Conservation (phyloP, 352 stramenopile species). For the Pythium folliculosum region DNA sequence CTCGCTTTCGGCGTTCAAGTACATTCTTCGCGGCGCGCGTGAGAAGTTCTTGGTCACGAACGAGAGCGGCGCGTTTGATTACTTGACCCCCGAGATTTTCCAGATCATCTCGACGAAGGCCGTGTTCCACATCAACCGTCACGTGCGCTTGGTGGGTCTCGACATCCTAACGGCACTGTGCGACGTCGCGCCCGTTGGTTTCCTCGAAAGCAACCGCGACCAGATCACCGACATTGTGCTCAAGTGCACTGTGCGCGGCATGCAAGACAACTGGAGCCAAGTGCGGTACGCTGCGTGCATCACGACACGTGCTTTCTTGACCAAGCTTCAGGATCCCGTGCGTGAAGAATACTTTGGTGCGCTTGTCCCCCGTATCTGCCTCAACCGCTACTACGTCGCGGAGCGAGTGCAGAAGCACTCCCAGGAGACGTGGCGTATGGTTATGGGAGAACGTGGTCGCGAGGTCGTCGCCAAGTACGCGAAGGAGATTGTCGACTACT, state of each 20-base stretch:
- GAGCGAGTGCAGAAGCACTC: constrained; percentile 96
- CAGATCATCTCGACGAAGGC: constrained; percentile 75
- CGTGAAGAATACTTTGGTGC: constrained; percentile 65
- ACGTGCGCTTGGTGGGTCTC: constrained; percentile 90
- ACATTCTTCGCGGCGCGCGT: constrained; percentile 80
- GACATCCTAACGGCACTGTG: constrained; percentile 81
- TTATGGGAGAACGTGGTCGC: constrained; percentile 85
- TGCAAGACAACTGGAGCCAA: constrained; percentile 98
- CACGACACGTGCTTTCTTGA: constrained; percentile 85
- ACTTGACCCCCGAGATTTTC: constrained; percentile 65
- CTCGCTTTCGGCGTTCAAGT: constrained; percentile 86
- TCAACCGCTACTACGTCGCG: constrained; percentile 97
- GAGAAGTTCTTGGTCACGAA: constrained; percentile 55
- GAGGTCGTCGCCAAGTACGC: constrained; percentile 87
- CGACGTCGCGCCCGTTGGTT: constrained; percentile 45
- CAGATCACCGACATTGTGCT: constrained; percentile 47
- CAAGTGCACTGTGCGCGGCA: constrained; percentile 73
- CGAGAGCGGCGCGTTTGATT: constrained; percentile 39
- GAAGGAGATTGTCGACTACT: constrained; percentile 93
- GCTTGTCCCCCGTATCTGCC: constrained; percentile 94
- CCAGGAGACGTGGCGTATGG: constrained; percentile 94
- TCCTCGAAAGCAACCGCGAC: constrained; percentile 43
- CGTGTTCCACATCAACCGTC: constrained; percentile 94
- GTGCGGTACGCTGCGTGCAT: constrained; percentile 95
- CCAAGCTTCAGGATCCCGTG: constrained; percentile 62